Base-by-base conservation (phyloP, 2,329 filamentous ascomycete genomes). In the Basipetospora chlamydospora region DNA sequence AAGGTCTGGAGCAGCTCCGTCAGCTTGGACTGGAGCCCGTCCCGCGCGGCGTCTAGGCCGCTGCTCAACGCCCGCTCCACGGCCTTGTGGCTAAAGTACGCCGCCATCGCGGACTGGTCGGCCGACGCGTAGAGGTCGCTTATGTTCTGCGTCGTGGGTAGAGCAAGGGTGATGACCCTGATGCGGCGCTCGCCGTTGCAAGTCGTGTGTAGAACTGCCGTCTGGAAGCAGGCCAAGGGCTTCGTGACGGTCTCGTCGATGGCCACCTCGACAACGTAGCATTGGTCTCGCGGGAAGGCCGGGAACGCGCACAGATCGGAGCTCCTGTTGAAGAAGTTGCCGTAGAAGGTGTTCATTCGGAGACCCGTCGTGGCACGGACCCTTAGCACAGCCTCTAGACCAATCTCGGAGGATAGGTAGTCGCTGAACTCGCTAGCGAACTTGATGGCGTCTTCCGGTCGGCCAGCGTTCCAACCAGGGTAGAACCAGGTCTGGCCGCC, bases 401-500 rank as follows among this genome's bases (percentile, higher is more conserved):
- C 90, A 52, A 98, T 95, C 57, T 98, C 90, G 1, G 87, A 78
- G 8, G 87, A 95, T n/a, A 98, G 65, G 52, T 90, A 94, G 53
- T 96, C 88, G 50, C 86, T 93, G 53, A 98, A 94, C 55, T 98
- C 90, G 12, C 82, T 81, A 3, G 88, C 90, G 53, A 96, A 96
- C 58, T 96, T 98, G 61, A 96, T 87, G 11, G 90, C 90, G 55
- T 98, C 90, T 54, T 98, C 90, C 17, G 77, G 80, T 43, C 90
- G 74, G 20, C 85, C 87, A 13, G 88, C 90, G 49, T 94, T 94
- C 87, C 90, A 98, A 17, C 84, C 88, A 11, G 90, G 90, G 53
- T 98, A 98, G 64, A 95, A 96, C 67, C 88, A 96, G 1, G 90
- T 98, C 55, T 96, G 90, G 16, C 90, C 90, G 56, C 88, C 90